Conservation (phyloP, 305 asterid species). For the Fraxinus ornus region DNA sequence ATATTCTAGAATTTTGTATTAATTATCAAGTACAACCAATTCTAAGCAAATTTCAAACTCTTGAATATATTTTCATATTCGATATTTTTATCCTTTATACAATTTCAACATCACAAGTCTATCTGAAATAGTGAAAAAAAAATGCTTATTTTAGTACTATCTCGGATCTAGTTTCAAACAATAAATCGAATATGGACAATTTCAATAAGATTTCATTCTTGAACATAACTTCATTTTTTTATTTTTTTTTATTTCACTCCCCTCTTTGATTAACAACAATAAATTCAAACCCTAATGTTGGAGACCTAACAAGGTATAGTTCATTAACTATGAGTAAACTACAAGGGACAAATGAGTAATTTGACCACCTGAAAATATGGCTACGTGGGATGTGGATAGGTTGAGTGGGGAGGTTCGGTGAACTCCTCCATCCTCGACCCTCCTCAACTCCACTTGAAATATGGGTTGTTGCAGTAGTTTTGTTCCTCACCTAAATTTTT, state of each 20-base stretch:
- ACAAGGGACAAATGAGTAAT: not conserved
- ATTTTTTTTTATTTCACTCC: not conserved
- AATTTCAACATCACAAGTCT: not conserved
- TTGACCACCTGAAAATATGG: not conserved
- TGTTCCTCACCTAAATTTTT: not conserved
- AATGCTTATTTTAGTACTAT: not conserved
- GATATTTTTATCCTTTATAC: not conserved
- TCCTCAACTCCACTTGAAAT: not conserved
- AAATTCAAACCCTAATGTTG: not conserved
- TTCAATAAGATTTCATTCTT: not conserved
- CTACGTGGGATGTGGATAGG: not conserved
- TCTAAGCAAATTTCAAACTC: not conserved
- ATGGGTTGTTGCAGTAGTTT: not conserved
- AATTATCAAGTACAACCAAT: not conserved
- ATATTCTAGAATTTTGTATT: not conserved
- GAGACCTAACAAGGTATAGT: not conserved
- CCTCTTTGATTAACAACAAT: not conserved
- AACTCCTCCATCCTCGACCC: not conserved
- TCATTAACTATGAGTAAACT: not conserved
- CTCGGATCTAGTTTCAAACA: not conserved
- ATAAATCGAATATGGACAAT: not conserved
- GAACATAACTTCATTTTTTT: not conserved
- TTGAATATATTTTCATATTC: not conserved
- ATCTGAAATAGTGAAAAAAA: not conserved
- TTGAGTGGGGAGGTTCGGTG: conserved; percentile 5